phyloP scores from a whole-genome alignment of 2,329 filamentous ascomycete species.

The Talaromyces sp. region DNA sequence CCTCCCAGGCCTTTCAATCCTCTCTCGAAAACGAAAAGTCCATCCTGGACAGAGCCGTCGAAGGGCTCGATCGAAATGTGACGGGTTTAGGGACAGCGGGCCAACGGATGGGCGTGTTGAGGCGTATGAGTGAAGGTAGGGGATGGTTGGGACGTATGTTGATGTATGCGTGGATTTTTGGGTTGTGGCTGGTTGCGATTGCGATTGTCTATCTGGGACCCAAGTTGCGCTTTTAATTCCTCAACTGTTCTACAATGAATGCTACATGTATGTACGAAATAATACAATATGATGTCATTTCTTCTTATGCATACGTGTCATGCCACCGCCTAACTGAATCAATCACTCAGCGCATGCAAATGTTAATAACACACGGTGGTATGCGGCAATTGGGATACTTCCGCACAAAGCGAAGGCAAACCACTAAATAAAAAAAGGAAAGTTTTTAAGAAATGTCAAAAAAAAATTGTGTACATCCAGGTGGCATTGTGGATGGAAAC shows the following conservation, averaged over 20 bases:
- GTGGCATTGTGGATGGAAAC: not conserved
- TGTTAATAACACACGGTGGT: not conserved
- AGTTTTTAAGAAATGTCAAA: not conserved
- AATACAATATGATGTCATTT: conserved; percentile 3
- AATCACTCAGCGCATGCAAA: not conserved
- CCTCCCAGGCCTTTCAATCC: conserved; percentile 65
- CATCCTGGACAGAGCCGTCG: conserved; percentile 64
- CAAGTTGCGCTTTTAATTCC: conserved; percentile 72
- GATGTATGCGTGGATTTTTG: conserved; percentile 79
- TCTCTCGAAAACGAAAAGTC: conserved; percentile 72
- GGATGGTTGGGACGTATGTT: conserved; percentile 82
- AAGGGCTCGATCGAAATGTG: conserved; percentile 73
- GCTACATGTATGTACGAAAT: not conserved
- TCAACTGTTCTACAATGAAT: not conserved
- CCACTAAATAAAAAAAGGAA: not conserved
- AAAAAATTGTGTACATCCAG: not conserved
- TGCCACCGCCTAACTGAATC: not conserved
- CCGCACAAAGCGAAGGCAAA: not conserved
- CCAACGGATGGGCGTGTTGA: conserved; percentile 70
- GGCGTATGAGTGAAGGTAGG: conserved; percentile 78
- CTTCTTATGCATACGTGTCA: not conserved
- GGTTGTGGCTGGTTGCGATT: conserved; percentile 71
- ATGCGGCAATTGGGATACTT: not conserved
- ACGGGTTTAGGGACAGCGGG: conserved; percentile 71
- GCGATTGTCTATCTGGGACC: conserved; percentile 80